These are phyloP conservation scores for Senna siamea DNA, from an alignment of 306 rosid species.

Conservation along the genomic window DNA sequence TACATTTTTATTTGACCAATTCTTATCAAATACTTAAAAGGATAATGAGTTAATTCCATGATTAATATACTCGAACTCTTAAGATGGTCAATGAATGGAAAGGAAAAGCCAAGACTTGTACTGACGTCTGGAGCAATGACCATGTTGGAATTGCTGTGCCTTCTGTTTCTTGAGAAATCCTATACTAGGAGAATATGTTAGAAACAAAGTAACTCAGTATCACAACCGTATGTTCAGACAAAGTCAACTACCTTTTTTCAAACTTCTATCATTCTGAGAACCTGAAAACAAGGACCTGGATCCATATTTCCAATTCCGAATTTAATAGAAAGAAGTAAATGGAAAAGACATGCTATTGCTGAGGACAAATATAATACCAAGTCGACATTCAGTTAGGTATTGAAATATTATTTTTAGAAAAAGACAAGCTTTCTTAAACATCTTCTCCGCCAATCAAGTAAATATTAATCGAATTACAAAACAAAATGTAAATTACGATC, in stretches of 20 bases:
- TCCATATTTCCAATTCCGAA: slow-evolving; percentile 34
- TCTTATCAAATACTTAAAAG: background rate
- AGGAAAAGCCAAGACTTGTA: background rate
- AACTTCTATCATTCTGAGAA: slow-evolving; percentile 35
- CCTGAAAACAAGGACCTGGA: slow-evolving; percentile 31
- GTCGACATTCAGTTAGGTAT: slow-evolving; percentile 27
- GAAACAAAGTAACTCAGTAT: slow-evolving; percentile 33
- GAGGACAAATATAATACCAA: slow-evolving; percentile 35
- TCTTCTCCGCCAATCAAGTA: slow-evolving; percentile 42
- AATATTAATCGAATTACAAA: slow-evolving; percentile 38
- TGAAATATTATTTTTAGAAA: slow-evolving; percentile 32
- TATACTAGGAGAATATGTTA: slow-evolving; percentile 18
- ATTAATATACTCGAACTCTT: slow-evolving; percentile 4
- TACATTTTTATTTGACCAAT: background rate
- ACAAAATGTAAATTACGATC: slow-evolving; percentile 21
- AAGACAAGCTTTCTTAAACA: slow-evolving; percentile 35
- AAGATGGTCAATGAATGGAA: background rate
- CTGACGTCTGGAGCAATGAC: slow-evolving; percentile 3
- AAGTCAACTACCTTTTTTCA: slow-evolving; percentile 31
- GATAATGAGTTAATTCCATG: background rate
- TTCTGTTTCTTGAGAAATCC: slow-evolving; percentile 24
- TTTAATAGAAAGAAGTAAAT: slow-evolving; percentile 27
- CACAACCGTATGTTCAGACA: background rate
- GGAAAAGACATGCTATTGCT: background rate
- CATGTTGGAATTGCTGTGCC: background rate